Conservation (phyloP, 257 asterid genomes). For the Asclepias syriaca region DNA sequence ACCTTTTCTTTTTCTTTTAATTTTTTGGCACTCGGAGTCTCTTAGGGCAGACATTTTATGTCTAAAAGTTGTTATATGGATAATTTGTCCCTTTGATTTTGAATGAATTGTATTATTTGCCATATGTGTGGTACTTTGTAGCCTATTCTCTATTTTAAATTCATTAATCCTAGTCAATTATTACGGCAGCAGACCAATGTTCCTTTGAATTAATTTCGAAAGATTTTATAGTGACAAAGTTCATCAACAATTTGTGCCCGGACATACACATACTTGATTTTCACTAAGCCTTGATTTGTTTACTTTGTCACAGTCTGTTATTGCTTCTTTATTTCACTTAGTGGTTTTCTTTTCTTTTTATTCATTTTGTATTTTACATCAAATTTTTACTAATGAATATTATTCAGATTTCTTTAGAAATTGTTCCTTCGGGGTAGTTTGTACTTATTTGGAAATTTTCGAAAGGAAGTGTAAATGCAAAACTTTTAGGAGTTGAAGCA, state of each 20-base stretch:
- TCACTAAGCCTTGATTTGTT: background rate
- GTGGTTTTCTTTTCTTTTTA: background rate
- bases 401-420: background rate
- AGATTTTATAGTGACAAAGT: background rate
- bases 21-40: background rate
- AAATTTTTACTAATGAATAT: background rate
- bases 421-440: background rate
- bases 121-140: background rate
- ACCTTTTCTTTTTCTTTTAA: background rate
- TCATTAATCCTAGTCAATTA: background rate
- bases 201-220: background rate
- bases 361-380: background rate
- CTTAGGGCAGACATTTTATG: slow-evolving; percentile 7
- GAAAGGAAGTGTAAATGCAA: background rate
- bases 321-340: background rate
- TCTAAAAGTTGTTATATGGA: background rate
- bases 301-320: background rate
- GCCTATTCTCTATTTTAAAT: background rate
- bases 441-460: no score
- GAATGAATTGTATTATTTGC: background rate
- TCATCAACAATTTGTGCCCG: background rate
- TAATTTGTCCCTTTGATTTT: background rate
- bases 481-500: background rate
- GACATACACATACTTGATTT: background rate
- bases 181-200: background rate